These are phyloP conservation scores for Penicillium polonicum DNA, from an alignment of 2,329 filamentous ascomycete genomes.

Conservation along the genomic window DNA sequence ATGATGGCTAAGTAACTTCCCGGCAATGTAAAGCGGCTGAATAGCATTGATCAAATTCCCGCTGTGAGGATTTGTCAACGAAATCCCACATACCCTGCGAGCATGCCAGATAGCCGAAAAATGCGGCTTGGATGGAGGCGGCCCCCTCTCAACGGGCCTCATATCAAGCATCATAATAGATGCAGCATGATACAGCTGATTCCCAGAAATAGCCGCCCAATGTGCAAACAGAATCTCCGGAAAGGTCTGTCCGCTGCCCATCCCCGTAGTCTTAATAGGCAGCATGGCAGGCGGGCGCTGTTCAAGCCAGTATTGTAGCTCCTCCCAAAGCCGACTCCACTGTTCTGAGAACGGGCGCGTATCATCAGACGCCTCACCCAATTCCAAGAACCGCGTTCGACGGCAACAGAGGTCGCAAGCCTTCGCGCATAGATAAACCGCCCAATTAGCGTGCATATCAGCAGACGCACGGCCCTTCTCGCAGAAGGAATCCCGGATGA, in stretches of 20 bases:
- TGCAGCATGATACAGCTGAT: slow-evolving; percentile 56
- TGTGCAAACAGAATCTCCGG: slow-evolving; percentile 54
- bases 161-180: slow-evolving; percentile 52
- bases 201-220: slow-evolving; percentile 56
- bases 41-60: slow-evolving; percentile 58
- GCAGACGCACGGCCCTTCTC: slow-evolving; percentile 29
- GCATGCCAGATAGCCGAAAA: slow-evolving; percentile 56
- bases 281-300: slow-evolving; percentile 48
- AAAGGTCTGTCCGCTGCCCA: slow-evolving; percentile 42
- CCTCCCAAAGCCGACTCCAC: slow-evolving; percentile 51
- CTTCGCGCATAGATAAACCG: slow-evolving; percentile 56
- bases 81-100: slow-evolving; percentile 55
- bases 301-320: slow-evolving; percentile 50
- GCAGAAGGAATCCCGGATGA: slow-evolving; percentile 24
- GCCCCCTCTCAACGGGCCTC: slow-evolving; percentile 35
- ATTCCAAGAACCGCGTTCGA: slow-evolving; percentile 48
- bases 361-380: slow-evolving; percentile 47
- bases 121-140: slow-evolving; percentile 17
- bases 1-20: slow-evolving; percentile 53
- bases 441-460: slow-evolving; percentile 59
- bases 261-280: slow-evolving; percentile 46
- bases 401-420: slow-evolving; percentile 52
- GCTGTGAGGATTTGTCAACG: slow-evolving; percentile 54
- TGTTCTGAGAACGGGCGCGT: slow-evolving; percentile 41
- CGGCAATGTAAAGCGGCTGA: slow-evolving; percentile 57